Evolutionary conservation across 495 filamentous ascomycete genomes (phyloP).

Genomic region (Astrothelium macrocarpum): DNA sequence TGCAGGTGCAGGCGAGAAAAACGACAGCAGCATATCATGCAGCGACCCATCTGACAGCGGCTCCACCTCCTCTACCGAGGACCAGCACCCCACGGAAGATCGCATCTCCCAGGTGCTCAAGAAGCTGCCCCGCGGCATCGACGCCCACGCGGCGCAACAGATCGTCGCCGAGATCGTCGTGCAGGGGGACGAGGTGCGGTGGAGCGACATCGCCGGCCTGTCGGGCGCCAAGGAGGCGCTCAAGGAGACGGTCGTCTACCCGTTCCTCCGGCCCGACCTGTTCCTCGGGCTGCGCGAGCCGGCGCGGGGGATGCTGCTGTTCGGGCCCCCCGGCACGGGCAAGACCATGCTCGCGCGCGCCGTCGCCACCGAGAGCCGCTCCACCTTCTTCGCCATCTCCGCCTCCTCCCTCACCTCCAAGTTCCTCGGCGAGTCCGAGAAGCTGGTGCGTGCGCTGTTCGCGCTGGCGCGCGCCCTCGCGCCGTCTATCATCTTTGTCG

Average conservation of each 20-base stretch:
- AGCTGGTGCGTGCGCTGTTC: slow-evolving; percentile 90
- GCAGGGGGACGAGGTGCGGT: slow-evolving; percentile 87
- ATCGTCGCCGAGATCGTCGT: slow-evolving; percentile 96
- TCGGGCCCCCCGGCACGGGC: slow-evolving; percentile 91
- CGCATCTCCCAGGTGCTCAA: slow-evolving; percentile 56
- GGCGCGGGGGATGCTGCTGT: slow-evolving; percentile 89
- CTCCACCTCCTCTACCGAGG: slow-evolving; percentile 24
- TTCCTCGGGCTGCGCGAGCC: slow-evolving; percentile 94
- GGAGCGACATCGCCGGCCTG: slow-evolving; percentile 88
- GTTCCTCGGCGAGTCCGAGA: slow-evolving; percentile 93
- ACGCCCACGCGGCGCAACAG: slow-evolving; percentile 71
- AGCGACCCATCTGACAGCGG: slow-evolving; percentile 21
- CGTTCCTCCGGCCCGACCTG: slow-evolving; percentile 88
- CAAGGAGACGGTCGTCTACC: slow-evolving; percentile 95
- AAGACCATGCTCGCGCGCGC: slow-evolving; percentile 97
- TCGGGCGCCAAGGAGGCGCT: slow-evolving; percentile 84
- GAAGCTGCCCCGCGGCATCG: slow-evolving; percentile 68
- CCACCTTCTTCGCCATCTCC: slow-evolving; percentile 95
- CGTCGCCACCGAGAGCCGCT: slow-evolving; percentile 88
- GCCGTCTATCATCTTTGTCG: slow-evolving; percentile 96
- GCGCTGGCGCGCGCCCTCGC: slow-evolving; percentile 80
- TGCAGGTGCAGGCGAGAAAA: background rate
- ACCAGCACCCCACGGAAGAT: slow-evolving; percentile 30
- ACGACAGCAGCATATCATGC: slow-evolving; percentile 9
- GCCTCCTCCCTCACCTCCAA: slow-evolving; percentile 90